Conservation (phyloP, 768 basidiomycete species). For the Boletus rubroflammeus region DNA sequence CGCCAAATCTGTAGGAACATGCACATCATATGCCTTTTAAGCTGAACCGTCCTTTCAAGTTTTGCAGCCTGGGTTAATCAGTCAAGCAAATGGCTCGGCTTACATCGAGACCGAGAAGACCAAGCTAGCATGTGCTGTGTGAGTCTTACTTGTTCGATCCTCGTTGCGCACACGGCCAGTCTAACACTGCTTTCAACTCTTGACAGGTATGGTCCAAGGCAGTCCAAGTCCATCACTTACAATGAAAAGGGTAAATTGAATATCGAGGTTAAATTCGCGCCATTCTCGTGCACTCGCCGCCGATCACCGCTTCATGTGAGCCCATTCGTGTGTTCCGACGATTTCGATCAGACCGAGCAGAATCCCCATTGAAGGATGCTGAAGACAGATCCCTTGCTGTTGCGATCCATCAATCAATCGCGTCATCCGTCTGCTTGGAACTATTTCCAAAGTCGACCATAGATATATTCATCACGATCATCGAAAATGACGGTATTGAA, state of each 20-base stretch:
- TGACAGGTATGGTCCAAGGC: slow-evolving; percentile 76
- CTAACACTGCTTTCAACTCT: slow-evolving; percentile 3
- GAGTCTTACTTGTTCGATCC: slow-evolving; percentile 29
- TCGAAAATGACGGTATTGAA: slow-evolving; percentile 92
- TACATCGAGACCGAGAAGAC: slow-evolving; percentile 92
- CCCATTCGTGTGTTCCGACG: slow-evolving; percentile 4
- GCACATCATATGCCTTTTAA: not conserved
- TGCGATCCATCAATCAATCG: slow-evolving; percentile 80
- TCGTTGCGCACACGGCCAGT: not conserved
- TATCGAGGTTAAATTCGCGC: slow-evolving; percentile 95
- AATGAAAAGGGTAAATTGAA: slow-evolving; percentile 87
- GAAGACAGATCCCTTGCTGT: slow-evolving; percentile 86
- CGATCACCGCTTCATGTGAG: slow-evolving; percentile 84
- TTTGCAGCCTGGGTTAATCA: slow-evolving; percentile 85
- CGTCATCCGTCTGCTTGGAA: slow-evolving; percentile 82
- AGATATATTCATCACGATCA: slow-evolving; percentile 85
- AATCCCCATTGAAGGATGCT: slow-evolving; percentile 64
- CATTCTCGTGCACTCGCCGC: slow-evolving; percentile 79
- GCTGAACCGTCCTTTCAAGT: slow-evolving; percentile 44
- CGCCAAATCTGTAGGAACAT: slow-evolving; percentile 77
- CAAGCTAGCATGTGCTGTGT: slow-evolving; percentile 97
- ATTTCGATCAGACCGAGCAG: slow-evolving; percentile 2
- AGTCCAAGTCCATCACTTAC: slow-evolving; percentile 75
- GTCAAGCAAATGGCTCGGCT: slow-evolving; percentile 92
- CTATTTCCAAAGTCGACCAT: slow-evolving; percentile 91